These are phyloP conservation scores for Fusarium zealandicum DNA, from an alignment of 2,329 filamentous ascomycete genomes.

Conservation along the genomic window DNA sequence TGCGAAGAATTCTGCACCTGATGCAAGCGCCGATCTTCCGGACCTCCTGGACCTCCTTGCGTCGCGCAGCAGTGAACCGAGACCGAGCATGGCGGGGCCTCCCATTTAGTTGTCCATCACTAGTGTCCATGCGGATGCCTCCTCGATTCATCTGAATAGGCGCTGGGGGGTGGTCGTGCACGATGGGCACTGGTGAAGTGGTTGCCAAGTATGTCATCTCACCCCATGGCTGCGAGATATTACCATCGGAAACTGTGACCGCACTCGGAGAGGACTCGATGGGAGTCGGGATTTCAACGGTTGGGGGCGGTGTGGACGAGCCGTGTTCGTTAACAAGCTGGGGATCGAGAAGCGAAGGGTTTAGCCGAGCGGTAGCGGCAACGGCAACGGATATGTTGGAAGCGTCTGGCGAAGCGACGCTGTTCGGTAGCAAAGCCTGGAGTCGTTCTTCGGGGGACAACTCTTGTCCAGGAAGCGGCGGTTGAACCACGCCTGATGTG, in stretches of 20 bases:
- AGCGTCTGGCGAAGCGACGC: conserved; percentile 51
- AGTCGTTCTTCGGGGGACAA: conserved; percentile 59
- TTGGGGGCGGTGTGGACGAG: conserved; percentile 43
- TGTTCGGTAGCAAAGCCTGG: conserved; percentile 53
- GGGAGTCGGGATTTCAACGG: conserved; percentile 32
- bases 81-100: conserved; percentile 62
- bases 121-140: conserved; percentile 62
- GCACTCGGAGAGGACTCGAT: conserved; percentile 35
- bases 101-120: conserved; percentile 53
- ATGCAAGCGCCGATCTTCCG: conserved; percentile 72
- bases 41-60: conserved; percentile 70
- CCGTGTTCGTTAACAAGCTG: conserved; percentile 50
- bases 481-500: conserved; percentile 29
- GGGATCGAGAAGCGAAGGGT: conserved; percentile 62
- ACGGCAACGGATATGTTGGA: conserved; percentile 63
- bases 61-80: conserved; percentile 63
- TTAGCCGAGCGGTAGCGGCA: conserved; percentile 63
- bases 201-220: conserved; percentile 59
- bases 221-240: conserved; percentile 57
- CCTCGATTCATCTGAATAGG: conserved; percentile 51
- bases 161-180: conserved; percentile 43
- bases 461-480: conserved; percentile 43
- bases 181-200: conserved; percentile 43
- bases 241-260: conserved; percentile 36
- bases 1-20: conserved; percentile 69